These are phyloP conservation scores for Pseudotulostoma volvatum DNA, from an alignment of 495 filamentous ascomycete genomes.

Conservation along the genomic window DNA sequence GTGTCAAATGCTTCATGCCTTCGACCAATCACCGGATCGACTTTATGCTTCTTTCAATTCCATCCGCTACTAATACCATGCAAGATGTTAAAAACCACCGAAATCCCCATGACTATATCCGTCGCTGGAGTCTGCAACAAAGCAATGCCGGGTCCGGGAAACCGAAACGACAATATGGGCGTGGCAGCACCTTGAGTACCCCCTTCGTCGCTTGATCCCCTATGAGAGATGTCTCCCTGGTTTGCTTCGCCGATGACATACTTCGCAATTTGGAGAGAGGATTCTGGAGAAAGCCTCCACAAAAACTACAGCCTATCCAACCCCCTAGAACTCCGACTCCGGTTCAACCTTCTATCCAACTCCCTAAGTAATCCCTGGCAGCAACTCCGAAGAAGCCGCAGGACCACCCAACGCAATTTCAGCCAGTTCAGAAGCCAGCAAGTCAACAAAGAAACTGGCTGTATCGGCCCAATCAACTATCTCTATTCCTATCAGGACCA, in stretches of 20 bases:
- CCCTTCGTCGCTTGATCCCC: background rate
- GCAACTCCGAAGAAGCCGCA: no score
- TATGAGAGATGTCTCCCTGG: background rate
- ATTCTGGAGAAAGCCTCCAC: background rate
- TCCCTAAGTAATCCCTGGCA: no score
- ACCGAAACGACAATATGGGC: background rate
- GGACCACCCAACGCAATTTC: no score
- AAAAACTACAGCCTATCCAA: no score
- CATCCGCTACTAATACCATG: background rate
- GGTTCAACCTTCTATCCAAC: no score
- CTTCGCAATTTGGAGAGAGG: background rate
- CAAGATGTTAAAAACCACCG: no score
- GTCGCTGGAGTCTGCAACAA: background rate
- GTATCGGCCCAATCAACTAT: no score
- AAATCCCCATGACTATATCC: no score
- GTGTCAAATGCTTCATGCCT: background rate
- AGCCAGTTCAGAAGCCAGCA: no score
- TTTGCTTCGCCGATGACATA: background rate
- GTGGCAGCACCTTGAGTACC: background rate
- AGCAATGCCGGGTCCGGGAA: background rate
- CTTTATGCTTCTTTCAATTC: background rate
- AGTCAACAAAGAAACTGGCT: no score
- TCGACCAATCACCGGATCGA: background rate
- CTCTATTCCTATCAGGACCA: no score
- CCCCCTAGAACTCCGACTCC: no score